Conservation (phyloP, 805 yeast species). For the Blastobotrys parvus region DNA sequence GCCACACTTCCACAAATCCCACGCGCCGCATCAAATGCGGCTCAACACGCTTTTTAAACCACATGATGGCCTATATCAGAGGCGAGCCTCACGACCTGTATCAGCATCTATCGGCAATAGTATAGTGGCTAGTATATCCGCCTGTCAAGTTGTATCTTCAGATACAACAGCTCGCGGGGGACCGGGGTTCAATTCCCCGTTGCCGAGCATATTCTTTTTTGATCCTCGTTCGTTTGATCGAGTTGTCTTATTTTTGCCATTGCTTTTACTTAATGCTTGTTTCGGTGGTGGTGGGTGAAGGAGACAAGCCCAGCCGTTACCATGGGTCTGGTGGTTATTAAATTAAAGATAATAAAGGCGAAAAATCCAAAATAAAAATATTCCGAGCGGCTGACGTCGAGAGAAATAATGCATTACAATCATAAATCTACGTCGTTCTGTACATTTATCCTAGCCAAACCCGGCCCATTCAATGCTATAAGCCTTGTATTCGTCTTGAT, state of each 20-base stretch:
- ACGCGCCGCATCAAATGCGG: neutral
- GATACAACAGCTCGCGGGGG: slow-evolving; percentile 8
- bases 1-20: neutral
- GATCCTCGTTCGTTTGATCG: neutral
- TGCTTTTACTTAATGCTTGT: too few relatives aligned
- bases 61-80: neutral
- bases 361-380: too few relatives aligned
- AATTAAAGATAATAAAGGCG: too few relatives aligned
- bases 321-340: neutral
- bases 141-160: slow-evolving; percentile 27
- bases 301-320: too few relatives aligned
- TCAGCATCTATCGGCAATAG: slow-evolving; percentile 17
- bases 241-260: neutral
- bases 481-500: slow-evolving; percentile 28
- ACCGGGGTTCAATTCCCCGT: slow-evolving; percentile 11
- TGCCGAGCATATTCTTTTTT: slow-evolving; percentile 5
- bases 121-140: slow-evolving; percentile 35
- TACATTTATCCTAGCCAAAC: slow-evolving; percentile 58
- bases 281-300: too few relatives aligned
- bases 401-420: too few relatives aligned
- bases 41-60: too few relatives aligned
- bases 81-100: neutral
- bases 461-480: slow-evolving; percentile 96
- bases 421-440: too few relatives aligned
- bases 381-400: too few relatives aligned